Percentiles rank a stretch among this genome's conserved stretches.
These are phyloP conservation scores for Mucor irregularis DNA, from an alignment of 371 early-diverging fungal species.

Conservation along the genomic window DNA sequence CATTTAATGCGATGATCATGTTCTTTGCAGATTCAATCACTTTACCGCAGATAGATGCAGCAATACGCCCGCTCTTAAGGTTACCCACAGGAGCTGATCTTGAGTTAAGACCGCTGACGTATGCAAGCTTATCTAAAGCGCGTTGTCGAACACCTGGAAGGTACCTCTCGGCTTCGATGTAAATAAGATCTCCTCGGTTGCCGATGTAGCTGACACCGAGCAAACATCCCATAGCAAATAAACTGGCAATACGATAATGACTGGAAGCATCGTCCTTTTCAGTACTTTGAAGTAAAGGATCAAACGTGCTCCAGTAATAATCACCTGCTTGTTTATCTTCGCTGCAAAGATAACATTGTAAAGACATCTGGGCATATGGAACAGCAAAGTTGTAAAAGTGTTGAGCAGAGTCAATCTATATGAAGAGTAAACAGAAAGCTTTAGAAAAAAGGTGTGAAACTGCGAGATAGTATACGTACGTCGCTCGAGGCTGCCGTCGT, in stretches of 20 bases:
- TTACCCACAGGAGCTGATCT: slow-evolving; percentile 29
- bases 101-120: slow-evolving; percentile 24
- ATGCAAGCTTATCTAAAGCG: slow-evolving; percentile 21
- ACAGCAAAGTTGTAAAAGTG: slow-evolving; percentile 41
- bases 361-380: slow-evolving; percentile 20
- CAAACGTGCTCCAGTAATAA: slow-evolving; percentile 9
- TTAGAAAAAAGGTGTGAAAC: too few relatives aligned
- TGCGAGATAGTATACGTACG: slow-evolving; percentile 12
- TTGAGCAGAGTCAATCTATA: slow-evolving; percentile 14
- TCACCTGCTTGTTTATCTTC: slow-evolving; percentile 4
- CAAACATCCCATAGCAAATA: slow-evolving; percentile 28
- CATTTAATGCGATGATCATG: background rate
- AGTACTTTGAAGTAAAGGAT: slow-evolving; percentile 12
- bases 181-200: background rate
- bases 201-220: slow-evolving; percentile 35
- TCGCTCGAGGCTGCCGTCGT: slow-evolving; percentile 20
- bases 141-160: slow-evolving; percentile 10
- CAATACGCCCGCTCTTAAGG: slow-evolving; percentile 39
- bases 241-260: slow-evolving; percentile 26
- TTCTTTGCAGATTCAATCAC: slow-evolving; percentile 15
- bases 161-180: slow-evolving; percentile 23
- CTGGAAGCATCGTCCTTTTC: slow-evolving; percentile 27
- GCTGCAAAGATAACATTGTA: background rate
- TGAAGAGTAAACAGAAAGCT: background rate
- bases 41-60: slow-evolving; percentile 41